Evolutionary conservation across 2,329 filamentous ascomycete species (phyloP).

Genomic region (Phialocephala subalpina): DNA sequence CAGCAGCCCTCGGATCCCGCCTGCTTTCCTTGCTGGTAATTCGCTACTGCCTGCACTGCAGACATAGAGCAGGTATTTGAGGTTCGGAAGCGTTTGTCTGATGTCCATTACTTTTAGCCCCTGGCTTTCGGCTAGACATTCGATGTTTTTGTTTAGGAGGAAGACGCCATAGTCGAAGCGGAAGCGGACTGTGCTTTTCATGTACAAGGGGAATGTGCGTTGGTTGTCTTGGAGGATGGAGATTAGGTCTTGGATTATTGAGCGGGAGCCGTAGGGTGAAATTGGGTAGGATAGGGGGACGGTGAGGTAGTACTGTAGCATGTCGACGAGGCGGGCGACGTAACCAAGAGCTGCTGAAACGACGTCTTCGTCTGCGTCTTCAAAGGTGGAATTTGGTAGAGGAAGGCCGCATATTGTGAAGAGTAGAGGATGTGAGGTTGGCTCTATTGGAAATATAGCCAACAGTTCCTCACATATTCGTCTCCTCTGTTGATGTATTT

Average conservation of each 20-base stretch:
- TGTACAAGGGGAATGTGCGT: conserved; percentile 82
- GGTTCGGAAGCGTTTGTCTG: conserved; percentile 88
- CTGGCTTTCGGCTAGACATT: conserved; percentile 69
- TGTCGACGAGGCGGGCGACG: conserved; percentile 76
- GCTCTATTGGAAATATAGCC: conserved; percentile 81
- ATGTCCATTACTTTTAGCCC: conserved; percentile 87
- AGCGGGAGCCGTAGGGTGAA: conserved; percentile 74
- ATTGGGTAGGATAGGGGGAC: conserved; percentile 84
- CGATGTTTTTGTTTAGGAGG: conserved; percentile 94
- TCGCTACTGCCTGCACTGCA: conserved; percentile 79
- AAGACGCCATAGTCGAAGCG: conserved; percentile 97
- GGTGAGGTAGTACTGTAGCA: conserved; percentile 83
- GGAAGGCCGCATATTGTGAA: conserved; percentile 85
- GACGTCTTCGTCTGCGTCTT: conserved; percentile 73
- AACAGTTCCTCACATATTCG: conserved; percentile 87
- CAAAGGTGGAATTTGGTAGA: conserved; percentile 81
- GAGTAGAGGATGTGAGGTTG: conserved; percentile 69
- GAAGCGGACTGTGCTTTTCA: conserved; percentile 77
- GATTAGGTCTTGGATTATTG: conserved; percentile 80
- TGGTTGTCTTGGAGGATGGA: conserved; percentile 56
- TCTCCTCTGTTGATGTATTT: conserved; percentile 84
- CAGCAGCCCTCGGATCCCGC: conserved; percentile 67
- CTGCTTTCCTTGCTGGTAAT: conserved; percentile 66
- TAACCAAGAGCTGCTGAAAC: conserved; percentile 85
- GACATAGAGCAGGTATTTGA: conserved; percentile 92